A percentile compares a stretch with the other conserved stretches of the same genome.
Evolutionary conservation across 2,329 filamentous ascomycete species (phyloP).

Genomic region (Colletotrichum trifolii): DNA sequence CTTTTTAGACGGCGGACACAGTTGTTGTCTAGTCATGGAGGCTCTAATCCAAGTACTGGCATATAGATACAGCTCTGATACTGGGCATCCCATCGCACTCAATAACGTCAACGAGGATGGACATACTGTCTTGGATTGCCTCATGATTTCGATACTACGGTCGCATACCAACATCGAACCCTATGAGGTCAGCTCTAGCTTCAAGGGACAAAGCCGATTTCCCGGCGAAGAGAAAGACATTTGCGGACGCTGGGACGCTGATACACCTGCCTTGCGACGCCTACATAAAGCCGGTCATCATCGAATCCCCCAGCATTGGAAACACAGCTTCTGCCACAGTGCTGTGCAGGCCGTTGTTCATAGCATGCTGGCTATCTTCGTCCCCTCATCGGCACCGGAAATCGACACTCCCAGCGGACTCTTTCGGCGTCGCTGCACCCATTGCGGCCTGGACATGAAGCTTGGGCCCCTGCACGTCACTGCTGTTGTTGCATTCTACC

Average conservation of each 20-base stretch:
- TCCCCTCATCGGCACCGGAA: not conserved
- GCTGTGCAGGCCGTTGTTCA: conserved; percentile 52
- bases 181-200: conserved; percentile 41
- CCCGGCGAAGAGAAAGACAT: conserved; percentile 53
- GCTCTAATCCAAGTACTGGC: too few species aligned
- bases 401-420: conserved; percentile 32
- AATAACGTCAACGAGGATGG: conserved; percentile 42
- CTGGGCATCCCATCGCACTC: not conserved
- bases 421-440: conserved; percentile 9
- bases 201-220: conserved; percentile 43
- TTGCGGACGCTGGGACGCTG: conserved; percentile 55
- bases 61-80: too few species aligned
- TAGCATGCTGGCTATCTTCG: conserved; percentile 44
- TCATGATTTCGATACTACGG: conserved; percentile 51
- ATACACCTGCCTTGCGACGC: conserved; percentile 47
- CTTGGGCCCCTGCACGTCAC: conserved; percentile 49
- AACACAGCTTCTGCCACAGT: conserved; percentile 58
- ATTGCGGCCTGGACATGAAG: conserved; percentile 47
- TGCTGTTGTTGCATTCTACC: conserved; percentile 46
- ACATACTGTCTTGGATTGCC: conserved; percentile 52
- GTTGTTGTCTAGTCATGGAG: conserved; percentile 46
- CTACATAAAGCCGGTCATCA: conserved; percentile 42
- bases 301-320: conserved; percentile 50
- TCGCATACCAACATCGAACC: conserved; percentile 46
- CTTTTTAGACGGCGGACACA: conserved; percentile 48